These are phyloP conservation scores for Caloboletus firmus DNA, from an alignment of 1,284 basidiomycete species.

Conservation along the genomic window DNA sequence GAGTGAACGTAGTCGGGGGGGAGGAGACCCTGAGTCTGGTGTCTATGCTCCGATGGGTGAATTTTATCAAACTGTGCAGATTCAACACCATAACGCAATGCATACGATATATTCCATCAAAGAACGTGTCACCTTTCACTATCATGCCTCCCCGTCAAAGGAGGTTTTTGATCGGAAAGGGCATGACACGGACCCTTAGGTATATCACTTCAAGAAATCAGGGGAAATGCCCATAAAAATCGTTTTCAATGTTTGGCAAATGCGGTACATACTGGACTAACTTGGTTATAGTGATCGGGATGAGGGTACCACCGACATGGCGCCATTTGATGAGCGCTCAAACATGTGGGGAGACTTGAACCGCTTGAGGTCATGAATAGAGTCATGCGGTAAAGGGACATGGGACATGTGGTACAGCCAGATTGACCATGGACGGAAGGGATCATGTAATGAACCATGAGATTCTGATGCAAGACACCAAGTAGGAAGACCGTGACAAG, in stretches of 20 bases:
- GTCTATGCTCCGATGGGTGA: not conserved
- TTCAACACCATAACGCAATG: not conserved
- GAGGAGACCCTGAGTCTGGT: not conserved
- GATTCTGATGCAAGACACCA: not conserved
- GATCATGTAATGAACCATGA: not conserved
- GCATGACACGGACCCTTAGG: no score
- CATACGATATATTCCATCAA: not conserved
- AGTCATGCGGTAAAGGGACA: not conserved
- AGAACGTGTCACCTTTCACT: not conserved
- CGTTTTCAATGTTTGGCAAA: not conserved
- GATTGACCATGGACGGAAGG: not conserved
- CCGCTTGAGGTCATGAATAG: not conserved
- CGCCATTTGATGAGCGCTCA: not conserved
- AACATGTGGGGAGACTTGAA: not conserved
- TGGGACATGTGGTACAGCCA: not conserved
- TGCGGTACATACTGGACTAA: not conserved
- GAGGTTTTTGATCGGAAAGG: not conserved
- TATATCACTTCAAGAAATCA: no score
- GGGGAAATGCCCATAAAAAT: no score
- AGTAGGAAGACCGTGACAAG: no score
- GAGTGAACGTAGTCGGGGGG: not conserved
- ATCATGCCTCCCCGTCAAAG: not conserved
- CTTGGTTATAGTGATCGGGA: slow-evolving; percentile 6
- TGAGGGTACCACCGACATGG: not conserved
- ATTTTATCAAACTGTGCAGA: not conserved